phyloP scores from a whole-genome alignment of 1,284 basidiomycete species.

The Ceraceosorus bombacis region DNA sequence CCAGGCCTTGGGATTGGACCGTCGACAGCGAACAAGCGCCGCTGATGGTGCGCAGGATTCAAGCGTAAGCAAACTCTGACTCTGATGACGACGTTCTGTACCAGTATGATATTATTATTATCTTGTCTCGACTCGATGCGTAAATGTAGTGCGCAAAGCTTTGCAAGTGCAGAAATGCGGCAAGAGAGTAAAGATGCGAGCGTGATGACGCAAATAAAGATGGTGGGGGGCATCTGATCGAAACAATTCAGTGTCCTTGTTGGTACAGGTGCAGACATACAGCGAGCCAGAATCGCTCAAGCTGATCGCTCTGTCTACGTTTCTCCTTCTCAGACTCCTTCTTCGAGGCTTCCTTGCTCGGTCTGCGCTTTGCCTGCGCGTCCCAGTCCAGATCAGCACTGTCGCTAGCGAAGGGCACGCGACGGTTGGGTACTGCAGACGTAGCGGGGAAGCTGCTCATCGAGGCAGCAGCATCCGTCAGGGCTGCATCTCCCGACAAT shows the following conservation, averaged over 20 bases:
- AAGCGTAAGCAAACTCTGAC: no score
- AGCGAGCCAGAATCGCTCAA: conserved; percentile 44
- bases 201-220: no score
- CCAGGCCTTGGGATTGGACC: conserved; percentile 5
- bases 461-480: background rate
- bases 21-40: conserved; percentile 4
- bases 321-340: conserved; percentile 6
- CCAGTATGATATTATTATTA: no score
- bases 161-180: no score
- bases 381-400: conserved; percentile 6
- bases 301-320: conserved; percentile 15
- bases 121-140: no score
- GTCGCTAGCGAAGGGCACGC: background rate
- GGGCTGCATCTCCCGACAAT: background rate
- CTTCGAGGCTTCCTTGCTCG: conserved; percentile 3
- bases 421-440: background rate
- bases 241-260: no score
- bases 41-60: background rate
- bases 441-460: conserved; percentile 8
- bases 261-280: conserved; percentile 36
- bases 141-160: no score
- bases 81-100: no score
- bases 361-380: conserved; percentile 1
- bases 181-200: no score
- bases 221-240: no score